phyloP scores from a whole-genome alignment of 2,329 filamentous ascomycete species.

The Fusarium agapanthi region DNA sequence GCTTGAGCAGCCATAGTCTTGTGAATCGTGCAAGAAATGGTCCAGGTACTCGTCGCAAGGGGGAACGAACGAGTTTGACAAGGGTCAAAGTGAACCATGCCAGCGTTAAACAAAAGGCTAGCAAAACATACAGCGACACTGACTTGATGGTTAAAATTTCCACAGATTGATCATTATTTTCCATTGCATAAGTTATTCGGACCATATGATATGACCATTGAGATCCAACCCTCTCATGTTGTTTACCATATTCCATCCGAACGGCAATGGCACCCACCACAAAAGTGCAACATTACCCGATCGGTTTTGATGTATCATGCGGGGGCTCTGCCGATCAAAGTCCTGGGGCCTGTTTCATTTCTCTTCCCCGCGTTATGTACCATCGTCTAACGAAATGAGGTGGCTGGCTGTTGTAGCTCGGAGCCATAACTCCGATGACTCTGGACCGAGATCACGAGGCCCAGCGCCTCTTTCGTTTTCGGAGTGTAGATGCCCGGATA shows the following conservation, averaged over 20 bases:
- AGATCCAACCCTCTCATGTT: not conserved
- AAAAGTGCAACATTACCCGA: not conserved
- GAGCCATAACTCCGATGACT: not conserved
- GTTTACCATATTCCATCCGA: fast-evolving
- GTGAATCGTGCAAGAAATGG: not conserved
- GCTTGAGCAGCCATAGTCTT: not conserved
- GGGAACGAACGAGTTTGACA: not conserved
- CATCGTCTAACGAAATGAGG: not conserved
- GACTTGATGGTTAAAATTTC: not conserved
- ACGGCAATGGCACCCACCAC: not conserved
- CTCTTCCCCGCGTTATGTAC: not conserved
- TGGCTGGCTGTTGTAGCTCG: not conserved
- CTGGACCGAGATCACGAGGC: not conserved
- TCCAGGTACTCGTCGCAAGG: not conserved
- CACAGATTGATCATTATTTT: too few relatives aligned
- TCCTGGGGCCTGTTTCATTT: fast-evolving
- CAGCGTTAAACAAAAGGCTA: not conserved
- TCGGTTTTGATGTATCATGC: not conserved
- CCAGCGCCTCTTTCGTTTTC: not conserved
- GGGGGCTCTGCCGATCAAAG: not conserved
- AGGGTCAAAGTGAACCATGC: not conserved
- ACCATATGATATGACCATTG: not conserved
- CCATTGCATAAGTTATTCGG: not conserved
- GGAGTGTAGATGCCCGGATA: not conserved
- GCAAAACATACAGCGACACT: not conserved